phyloP scores from a whole-genome alignment of 2,329 filamentous ascomycete genomes.

The Zopfia rhizophila region DNA sequence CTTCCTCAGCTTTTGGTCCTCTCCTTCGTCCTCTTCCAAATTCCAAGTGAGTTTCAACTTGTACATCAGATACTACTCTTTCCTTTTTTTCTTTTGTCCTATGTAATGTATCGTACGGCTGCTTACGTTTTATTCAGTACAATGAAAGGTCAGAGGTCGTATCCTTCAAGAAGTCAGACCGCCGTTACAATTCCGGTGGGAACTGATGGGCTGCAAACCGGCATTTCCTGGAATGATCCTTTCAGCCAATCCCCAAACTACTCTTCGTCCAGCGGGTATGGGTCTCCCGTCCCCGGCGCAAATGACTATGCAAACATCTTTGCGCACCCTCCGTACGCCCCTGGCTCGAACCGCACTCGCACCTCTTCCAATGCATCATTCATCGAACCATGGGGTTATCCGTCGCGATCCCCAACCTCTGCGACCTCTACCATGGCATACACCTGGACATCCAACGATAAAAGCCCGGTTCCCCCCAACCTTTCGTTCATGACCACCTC shows the following conservation, averaged over 20 bases:
- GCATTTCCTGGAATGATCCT: slow-evolving; percentile 37
- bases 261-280: slow-evolving; percentile 47
- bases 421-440: slow-evolving; percentile 46
- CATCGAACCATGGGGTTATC: slow-evolving; percentile 43
- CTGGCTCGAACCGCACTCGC: slow-evolving; percentile 42
- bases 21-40: slow-evolving; percentile 42
- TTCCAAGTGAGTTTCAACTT: slow-evolving; percentile 51
- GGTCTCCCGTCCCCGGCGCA: slow-evolving; percentile 39
- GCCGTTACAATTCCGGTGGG: slow-evolving; percentile 29
- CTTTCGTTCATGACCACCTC: slow-evolving; percentile 34
- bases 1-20: slow-evolving; percentile 40
- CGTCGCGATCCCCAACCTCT: slow-evolving; percentile 47
- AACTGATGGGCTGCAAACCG: slow-evolving; percentile 30
- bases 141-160: slow-evolving; percentile 28
- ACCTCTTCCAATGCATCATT: slow-evolving; percentile 51
- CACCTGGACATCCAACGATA: slow-evolving; percentile 42
- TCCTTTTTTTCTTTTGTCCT: slow-evolving; percentile 13
- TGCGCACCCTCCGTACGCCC: slow-evolving; percentile 38
- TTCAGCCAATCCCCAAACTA: slow-evolving; percentile 43
- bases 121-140: slow-evolving; percentile 15
- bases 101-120: neutral
- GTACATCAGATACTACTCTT: slow-evolving; percentile 26
- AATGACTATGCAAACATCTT: slow-evolving; percentile 43
- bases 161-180: slow-evolving; percentile 19
- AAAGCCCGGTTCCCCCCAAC: slow-evolving; percentile 33